Evolutionary conservation across 2,329 filamentous ascomycete species (phyloP), one percentile per base, ranked within the genome.

Genomic region (Zasmidium cellare): DNA sequence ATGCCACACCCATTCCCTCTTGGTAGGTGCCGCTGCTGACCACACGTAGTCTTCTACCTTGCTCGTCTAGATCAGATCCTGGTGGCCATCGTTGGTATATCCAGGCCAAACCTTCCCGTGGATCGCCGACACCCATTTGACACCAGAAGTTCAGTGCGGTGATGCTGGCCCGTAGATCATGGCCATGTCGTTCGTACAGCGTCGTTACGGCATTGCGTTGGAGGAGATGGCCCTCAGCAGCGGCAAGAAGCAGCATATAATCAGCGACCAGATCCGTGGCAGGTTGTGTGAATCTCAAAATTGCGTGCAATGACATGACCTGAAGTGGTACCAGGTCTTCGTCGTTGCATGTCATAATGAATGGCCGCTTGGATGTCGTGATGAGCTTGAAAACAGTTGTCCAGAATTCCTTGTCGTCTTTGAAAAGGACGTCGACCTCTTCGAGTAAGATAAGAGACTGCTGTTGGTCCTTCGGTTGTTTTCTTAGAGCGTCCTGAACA

Each of bases 351-450:
- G 94, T 99, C 77, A 99, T 89, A 68, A 99, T 83, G 62, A 99
- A 92, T 0, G 94, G 94, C 28, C 94, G 85, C 74, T 91, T 96
- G 0, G 94, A 97, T 66, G 92, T 88, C 9, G 81, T 78, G 57
- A 96, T 91, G 58, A 99, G 82, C 19, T 84, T 83, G 46, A 90
- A 80, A 3, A 97, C 84, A 0, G 91, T 94, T 1, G 82, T 76
- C 94, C 94, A 99, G 70, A 99, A 99, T 62, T 93, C 88, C 73
- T 91, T 93, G 72, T 99, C 94, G 71, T 97, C 93, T 54, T 96
- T 92, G 71, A 94, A 99, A 1, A 99, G 81, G 16, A 97, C 78
- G 69, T 99, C 96, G 0, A 91, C 91, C 74, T 99, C 94, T 74
- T 99, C 94, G 1, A 99, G 80, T 1, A 99, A 80, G 61, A 99